These are phyloP conservation scores for Leishmania aethiopica DNA, from an alignment of 208 protist species.

Conservation along the genomic window DNA sequence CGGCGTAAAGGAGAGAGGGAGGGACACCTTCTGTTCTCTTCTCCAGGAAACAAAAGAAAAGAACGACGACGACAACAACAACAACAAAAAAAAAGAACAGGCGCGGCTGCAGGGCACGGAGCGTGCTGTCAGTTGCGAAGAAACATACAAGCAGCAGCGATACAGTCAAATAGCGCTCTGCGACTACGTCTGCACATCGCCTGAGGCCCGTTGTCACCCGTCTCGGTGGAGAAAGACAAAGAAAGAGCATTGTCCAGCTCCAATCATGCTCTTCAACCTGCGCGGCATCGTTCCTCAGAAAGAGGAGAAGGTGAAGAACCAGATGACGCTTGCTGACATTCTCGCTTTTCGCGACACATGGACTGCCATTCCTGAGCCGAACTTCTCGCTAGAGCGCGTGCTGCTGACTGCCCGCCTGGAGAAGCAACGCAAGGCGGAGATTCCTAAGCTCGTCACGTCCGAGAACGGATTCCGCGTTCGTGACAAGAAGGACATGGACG, in stretches of 20 bases:
- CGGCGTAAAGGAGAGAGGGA: background rate
- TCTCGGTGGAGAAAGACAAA: background rate
- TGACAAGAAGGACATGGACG: constrained; percentile 69
- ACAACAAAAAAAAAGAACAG: background rate
- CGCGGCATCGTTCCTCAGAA: constrained; percentile 53
- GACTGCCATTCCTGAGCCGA: constrained; percentile 49
- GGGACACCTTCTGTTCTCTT: background rate
- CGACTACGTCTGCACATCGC: background rate
- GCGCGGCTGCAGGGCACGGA: background rate
- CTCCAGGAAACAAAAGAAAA: background rate
- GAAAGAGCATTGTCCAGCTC: background rate
- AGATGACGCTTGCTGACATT: constrained; percentile 76
- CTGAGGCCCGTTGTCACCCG: background rate
- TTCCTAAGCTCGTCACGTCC: constrained; percentile 78
- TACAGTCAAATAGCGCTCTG: background rate
- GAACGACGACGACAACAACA: no score
- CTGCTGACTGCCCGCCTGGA: constrained; percentile 55
- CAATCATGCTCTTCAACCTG: constrained; percentile 76
- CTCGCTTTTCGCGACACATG: constrained; percentile 89
- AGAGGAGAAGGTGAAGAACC: constrained; percentile 74
- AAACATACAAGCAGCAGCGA: background rate
- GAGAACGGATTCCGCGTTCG: constrained; percentile 86
- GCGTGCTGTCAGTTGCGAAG: background rate
- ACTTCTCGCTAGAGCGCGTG: constrained; percentile 78
- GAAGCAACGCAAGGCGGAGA: constrained; percentile 64